Conservation (phyloP, 2,329 filamentous ascomycete genomes). For the Emergomyces orientalis region DNA sequence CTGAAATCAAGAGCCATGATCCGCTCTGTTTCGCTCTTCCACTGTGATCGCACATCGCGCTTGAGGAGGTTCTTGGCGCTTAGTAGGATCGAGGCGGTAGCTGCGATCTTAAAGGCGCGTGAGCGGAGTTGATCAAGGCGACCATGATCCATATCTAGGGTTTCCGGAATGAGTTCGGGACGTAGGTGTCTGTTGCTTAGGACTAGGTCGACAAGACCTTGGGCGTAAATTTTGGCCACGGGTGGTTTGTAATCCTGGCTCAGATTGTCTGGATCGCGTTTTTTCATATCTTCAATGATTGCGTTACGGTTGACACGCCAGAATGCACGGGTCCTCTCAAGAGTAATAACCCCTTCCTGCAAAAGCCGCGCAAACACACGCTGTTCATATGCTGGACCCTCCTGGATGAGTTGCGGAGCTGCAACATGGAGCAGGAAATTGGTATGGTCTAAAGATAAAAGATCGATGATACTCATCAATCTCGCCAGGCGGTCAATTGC, state of each 20-base stretch:
- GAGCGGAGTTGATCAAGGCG: slow-evolving; percentile 47
- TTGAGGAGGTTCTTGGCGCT: slow-evolving; percentile 58
- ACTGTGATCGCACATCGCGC: slow-evolving; percentile 54
- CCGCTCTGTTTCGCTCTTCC: slow-evolving; percentile 52
- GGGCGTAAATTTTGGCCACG: slow-evolving; percentile 44
- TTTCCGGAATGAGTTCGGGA: slow-evolving; percentile 50
- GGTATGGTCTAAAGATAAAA: slow-evolving; percentile 54
- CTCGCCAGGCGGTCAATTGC: slow-evolving; percentile 56
- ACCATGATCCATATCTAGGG: slow-evolving; percentile 47
- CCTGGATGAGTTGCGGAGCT: slow-evolving; percentile 51
- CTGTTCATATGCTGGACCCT: slow-evolving; percentile 53
- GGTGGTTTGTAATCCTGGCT: slow-evolving; percentile 29
- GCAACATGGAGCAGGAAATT: slow-evolving; percentile 56
- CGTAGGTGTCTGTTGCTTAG: slow-evolving; percentile 45
- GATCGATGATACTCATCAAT: slow-evolving; percentile 54
- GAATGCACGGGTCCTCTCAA: slow-evolving; percentile 47
- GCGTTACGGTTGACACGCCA: slow-evolving; percentile 39
- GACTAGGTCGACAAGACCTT: slow-evolving; percentile 51
- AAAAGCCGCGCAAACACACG: slow-evolving; percentile 49
- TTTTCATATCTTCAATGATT: slow-evolving; percentile 43
- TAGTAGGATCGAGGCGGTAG: slow-evolving; percentile 52
- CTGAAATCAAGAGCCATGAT: slow-evolving; percentile 45
- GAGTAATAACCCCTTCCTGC: slow-evolving; percentile 40
- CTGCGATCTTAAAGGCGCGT: slow-evolving; percentile 48
- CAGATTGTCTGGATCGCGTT: slow-evolving; percentile 33